Base-by-base conservation (phyloP, 1,284 basidiomycete species). In the Rhodotorula sp. region DNA sequence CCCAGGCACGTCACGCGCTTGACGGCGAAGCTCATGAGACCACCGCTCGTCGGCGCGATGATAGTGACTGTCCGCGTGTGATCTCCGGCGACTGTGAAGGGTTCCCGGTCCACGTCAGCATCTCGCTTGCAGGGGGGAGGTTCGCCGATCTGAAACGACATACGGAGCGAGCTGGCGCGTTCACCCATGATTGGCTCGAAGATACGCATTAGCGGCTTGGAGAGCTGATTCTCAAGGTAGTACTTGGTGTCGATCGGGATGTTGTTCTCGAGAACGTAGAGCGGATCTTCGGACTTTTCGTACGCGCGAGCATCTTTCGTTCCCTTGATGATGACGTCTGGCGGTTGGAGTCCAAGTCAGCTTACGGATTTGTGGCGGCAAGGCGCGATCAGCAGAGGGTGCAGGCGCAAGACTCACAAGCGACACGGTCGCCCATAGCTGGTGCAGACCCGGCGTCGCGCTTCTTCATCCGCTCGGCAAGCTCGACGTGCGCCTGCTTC, bases 261-360 rank as follows among this genome's bases (percentile, higher is more conserved):
- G 79, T 93, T 98, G 82, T 98, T 92, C 81, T 97, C 94, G 28
- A 98, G 85, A 12, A 97, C 94, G 77, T 92, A 97, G 66, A 98
- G 85, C 0, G 94, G 94, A 79, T 97, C 94, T 80, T 98, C 94
- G 0, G 94, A 95, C 81, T 97, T 97, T 80, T 97, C 95, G 76
- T 95, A 98, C 23, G 94, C 94, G n/a, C 93, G 92, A 38, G 95
- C 94, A 77, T 92, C 92, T 92, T 95, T 97, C 72, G 91, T 90
- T 16, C 92, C 92, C 81, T 98, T 97, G 79, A 97, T 87, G 78
- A 98, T 97, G 49, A 97, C 95, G 83, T 97, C 71, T 75, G 58
- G n/a, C 16, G 21, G 2, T 1, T 6, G 8, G 28, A 2, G 21
- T 14, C 4, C 56, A 26, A 2, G 54, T 43, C 10, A 43, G 38